These are phyloP conservation scores for Yarrowia porcina DNA, from an alignment of 805 yeast genomes.

Conservation along the genomic window DNA sequence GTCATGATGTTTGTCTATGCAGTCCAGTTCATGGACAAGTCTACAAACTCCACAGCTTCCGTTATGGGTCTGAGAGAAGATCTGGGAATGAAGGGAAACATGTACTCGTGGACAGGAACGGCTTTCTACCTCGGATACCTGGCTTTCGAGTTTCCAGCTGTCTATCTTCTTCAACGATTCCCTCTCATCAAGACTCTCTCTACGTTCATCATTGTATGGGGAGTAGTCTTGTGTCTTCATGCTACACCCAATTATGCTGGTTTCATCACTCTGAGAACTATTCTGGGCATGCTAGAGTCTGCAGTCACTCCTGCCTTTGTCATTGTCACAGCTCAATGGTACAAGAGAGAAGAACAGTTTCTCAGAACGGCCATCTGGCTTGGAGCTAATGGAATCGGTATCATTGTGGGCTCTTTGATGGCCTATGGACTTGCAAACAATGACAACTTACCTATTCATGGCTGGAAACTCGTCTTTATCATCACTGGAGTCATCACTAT, in stretches of 20 bases:
- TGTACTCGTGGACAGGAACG: background rate
- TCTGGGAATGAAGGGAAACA: background rate
- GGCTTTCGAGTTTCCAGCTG: background rate
- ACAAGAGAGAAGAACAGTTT: conserved; percentile 3
- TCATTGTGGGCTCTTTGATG: background rate
- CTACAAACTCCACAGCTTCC: background rate
- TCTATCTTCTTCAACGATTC: background rate
- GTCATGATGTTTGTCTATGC: conserved; percentile 5
- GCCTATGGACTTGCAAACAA: background rate
- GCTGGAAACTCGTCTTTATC: conserved; percentile 9
- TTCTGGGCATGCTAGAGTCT: background rate
- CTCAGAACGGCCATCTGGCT: conserved; percentile 5
- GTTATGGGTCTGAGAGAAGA: background rate
- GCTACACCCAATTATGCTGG: background rate
- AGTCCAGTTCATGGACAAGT: conserved; percentile 5
- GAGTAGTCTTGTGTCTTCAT: background rate
- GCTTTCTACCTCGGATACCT: background rate
- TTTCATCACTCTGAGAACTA: background rate
- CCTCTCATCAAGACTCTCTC: background rate
- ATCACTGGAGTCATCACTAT: background rate
- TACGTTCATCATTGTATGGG: background rate
- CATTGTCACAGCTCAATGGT: background rate
- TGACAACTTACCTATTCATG: background rate
- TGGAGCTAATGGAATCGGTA: background rate
- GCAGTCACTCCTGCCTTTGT: background rate